Evolutionary conservation across 208 protist species (phyloP).

Genomic region (Endotrypanum monterogeii): DNA sequence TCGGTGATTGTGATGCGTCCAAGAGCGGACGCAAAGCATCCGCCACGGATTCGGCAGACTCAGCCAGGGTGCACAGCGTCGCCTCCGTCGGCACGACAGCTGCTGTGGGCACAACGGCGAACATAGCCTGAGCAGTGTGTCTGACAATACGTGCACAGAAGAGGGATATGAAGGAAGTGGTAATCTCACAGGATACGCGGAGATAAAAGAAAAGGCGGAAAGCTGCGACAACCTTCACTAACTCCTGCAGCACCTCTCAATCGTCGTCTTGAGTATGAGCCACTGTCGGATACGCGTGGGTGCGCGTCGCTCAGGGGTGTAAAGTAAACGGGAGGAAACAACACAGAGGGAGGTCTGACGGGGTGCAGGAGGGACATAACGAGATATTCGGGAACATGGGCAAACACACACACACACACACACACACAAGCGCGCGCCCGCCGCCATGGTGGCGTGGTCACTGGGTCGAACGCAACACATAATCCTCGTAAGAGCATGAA

Average conservation of each 20-base stretch:
- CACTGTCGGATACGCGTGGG: not conserved
- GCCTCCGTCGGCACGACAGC: slow-evolving; percentile 14
- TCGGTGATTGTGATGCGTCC: not conserved
- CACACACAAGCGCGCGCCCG: not conserved
- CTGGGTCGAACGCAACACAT: not conserved
- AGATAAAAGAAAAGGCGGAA: too few relatives aligned
- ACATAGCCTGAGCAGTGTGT: slow-evolving; percentile 8
- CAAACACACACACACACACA: too few relatives aligned
- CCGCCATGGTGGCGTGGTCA: not conserved
- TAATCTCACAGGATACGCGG: not conserved
- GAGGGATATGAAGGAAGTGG: not conserved
- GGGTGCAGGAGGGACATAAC: not conserved
- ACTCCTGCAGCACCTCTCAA: not conserved
- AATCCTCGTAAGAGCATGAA: not conserved
- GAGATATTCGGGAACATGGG: not conserved
- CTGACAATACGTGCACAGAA: not conserved
- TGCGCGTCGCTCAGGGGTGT: not conserved
- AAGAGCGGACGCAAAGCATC: slow-evolving; percentile 21
- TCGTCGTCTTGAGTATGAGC: not conserved
- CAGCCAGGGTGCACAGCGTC: slow-evolving; percentile 9
- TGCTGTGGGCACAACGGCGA: slow-evolving; percentile 19
- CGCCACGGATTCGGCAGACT: slow-evolving; percentile 22
- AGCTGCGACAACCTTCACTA: not conserved
- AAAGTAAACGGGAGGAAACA: not conserved
- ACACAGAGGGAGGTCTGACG: not conserved